Conservation (phyloP, 306 rosid species). For the Cucumis hystrix region DNA sequence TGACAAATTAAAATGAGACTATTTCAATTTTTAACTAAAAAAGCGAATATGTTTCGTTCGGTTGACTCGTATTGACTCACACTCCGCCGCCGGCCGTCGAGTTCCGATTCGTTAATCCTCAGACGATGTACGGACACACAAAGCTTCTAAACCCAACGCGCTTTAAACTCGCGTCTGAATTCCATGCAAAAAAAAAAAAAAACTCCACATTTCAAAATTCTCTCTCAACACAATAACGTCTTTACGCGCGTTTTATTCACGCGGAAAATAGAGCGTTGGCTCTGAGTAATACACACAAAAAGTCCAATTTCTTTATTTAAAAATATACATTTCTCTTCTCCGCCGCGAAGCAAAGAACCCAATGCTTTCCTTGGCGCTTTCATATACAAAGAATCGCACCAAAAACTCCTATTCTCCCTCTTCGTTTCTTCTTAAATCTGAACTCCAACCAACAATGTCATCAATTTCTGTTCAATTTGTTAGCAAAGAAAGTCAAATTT, state of each 20-base stretch:
- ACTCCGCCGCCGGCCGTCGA: not conserved
- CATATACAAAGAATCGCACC: not conserved
- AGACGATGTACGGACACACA: not conserved
- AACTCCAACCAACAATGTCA: not conserved
- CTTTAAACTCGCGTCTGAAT: not conserved
- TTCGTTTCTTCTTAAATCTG: not conserved
- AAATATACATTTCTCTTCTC: not conserved
- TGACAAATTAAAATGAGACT: no score
- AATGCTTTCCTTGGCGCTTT: not conserved
- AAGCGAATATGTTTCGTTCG: no score
- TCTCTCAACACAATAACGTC: no score
- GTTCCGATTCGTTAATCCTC: not conserved
- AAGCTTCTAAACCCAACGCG: not conserved
- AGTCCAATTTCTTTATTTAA: not conserved
- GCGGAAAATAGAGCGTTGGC: not conserved
- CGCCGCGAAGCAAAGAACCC: not conserved
- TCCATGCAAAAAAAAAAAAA: not conserved
- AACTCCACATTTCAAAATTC: not conserved
- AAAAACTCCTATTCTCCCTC: not conserved
- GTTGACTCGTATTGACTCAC: not conserved
- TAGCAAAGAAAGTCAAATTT: not conserved
- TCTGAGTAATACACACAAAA: not conserved
- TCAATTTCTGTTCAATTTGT: not conserved
- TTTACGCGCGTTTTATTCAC: not conserved
- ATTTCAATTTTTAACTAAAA: no score